These are phyloP conservation scores for Botrytis aclada DNA, from an alignment of 2,329 filamentous ascomycete genomes.

Conservation along the genomic window DNA sequence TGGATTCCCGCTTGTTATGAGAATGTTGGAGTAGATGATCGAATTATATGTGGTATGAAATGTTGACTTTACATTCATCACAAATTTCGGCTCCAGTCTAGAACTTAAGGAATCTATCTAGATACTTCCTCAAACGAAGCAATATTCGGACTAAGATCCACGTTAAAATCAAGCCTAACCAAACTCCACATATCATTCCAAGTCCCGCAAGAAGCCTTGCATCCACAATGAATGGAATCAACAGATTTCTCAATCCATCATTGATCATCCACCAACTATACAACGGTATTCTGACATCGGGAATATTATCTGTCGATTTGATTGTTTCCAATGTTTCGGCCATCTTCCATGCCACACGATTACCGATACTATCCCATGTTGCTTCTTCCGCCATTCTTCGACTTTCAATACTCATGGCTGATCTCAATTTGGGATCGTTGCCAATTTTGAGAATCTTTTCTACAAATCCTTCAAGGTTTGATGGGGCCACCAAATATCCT, in stretches of 20 bases:
- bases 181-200: slow-evolving; percentile 34
- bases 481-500: slow-evolving; percentile 58
- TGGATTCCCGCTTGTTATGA: neutral
- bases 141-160: slow-evolving; percentile 31
- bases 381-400: slow-evolving; percentile 58
- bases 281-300: slow-evolving; percentile 22
- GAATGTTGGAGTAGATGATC: neutral
- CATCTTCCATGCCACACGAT: slow-evolving; percentile 64
- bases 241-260: slow-evolving; percentile 24
- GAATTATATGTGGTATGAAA: neutral
- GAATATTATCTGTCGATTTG: neutral
- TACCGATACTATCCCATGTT: slow-evolving; percentile 71
- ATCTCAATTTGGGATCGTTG: slow-evolving; percentile 44
- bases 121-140: slow-evolving; percentile 21
- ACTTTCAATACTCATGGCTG: slow-evolving; percentile 47
- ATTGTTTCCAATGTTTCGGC: slow-evolving; percentile 39
- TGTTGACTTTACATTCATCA: neutral
- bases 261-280: slow-evolving; percentile 31
- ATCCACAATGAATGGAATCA: slow-evolving; percentile 26
- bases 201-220: slow-evolving; percentile 27
- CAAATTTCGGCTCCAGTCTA: neutral
- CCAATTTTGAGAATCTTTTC: slow-evolving; percentile 50
- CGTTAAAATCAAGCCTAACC: slow-evolving; percentile 32
- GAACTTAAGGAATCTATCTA: slow-evolving; percentile 19
- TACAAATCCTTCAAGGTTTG: slow-evolving; percentile 59